phyloP scores from a whole-genome alignment of 2,329 filamentous ascomycete species.

The Colletotrichum tanaceti region DNA sequence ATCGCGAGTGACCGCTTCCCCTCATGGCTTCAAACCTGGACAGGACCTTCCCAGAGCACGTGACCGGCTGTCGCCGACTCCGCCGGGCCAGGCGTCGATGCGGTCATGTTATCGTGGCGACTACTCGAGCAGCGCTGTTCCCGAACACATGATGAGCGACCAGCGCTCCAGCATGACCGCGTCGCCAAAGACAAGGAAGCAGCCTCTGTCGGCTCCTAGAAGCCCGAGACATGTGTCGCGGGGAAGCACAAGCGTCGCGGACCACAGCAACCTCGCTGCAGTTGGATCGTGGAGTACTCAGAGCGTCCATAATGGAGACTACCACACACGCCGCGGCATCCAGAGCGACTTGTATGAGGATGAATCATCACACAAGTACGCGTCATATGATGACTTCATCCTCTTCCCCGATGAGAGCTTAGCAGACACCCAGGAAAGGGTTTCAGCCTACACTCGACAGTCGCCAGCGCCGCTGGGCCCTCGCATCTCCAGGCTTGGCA shows the following conservation, averaged over 20 bases:
- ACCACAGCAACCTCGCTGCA: constrained; percentile 18
- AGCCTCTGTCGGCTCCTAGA: not conserved
- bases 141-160: not conserved
- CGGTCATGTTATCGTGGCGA: not conserved
- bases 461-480: constrained; percentile 28
- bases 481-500: constrained; percentile 30
- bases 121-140: not conserved
- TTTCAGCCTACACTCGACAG: not conserved
- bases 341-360: not conserved
- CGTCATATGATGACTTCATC: constrained; percentile 23
- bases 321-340: not conserved
- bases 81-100: not conserved
- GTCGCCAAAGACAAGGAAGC: not conserved
- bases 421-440: not conserved
- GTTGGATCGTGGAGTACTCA: constrained; percentile 31
- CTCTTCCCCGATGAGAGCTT: constrained; percentile 13
- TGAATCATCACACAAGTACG: not conserved
- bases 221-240: not conserved
- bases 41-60: not conserved
- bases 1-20: constrained; percentile 10
- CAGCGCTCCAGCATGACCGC: not conserved
- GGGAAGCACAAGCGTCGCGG: not conserved
- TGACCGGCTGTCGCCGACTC: constrained; percentile 3
- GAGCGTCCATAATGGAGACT: not conserved
- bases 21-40: constrained; percentile 6